A percentile compares a stretch with the other conserved stretches of the same genome.
These are phyloP conservation scores for Penium margaritaceum DNA, from an alignment of 139 green algal genomes.

Conservation along the genomic window DNA sequence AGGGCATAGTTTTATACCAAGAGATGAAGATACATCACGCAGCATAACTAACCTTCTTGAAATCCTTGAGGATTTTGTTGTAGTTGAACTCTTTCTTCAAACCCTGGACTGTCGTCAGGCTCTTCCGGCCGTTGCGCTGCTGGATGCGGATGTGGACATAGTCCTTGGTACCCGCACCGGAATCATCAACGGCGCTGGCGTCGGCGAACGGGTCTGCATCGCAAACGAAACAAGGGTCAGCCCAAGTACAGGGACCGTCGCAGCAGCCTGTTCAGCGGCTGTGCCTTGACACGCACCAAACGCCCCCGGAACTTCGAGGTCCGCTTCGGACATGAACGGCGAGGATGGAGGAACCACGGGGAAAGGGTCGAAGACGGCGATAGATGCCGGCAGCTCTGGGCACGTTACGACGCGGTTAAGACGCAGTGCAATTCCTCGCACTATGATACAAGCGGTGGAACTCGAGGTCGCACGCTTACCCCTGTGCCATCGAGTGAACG, in stretches of 20 bases:
- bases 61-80: conserved; percentile 95
- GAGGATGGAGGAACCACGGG: too few species aligned
- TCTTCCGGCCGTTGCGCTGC: conserved; percentile 95
- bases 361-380: too few species aligned
- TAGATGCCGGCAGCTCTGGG: too few species aligned
- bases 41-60: conserved; percentile 99
- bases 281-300: neutral
- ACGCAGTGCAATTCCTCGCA: too few species aligned
- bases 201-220: conserved; percentile 48
- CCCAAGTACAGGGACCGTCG: neutral
- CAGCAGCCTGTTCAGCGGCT: neutral
- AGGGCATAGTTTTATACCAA: too few species aligned
- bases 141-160: conserved; percentile 76
- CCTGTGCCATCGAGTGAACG: too few species aligned
- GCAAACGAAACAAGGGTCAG: too few species aligned
- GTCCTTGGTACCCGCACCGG: conserved; percentile 33
- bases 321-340: conserved; percentile 5
- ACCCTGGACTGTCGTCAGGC: conserved; percentile 85
- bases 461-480: too few species aligned
- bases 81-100: conserved; percentile 84
- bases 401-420: too few species aligned
- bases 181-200: conserved; percentile 29
- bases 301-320: conserved; percentile 6
- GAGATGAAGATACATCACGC: too few species aligned
- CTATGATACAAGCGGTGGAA: too few species aligned